Evolutionary conservation across 257 asterid species (phyloP).

Genomic region (Solanum ahanhuiri): DNA sequence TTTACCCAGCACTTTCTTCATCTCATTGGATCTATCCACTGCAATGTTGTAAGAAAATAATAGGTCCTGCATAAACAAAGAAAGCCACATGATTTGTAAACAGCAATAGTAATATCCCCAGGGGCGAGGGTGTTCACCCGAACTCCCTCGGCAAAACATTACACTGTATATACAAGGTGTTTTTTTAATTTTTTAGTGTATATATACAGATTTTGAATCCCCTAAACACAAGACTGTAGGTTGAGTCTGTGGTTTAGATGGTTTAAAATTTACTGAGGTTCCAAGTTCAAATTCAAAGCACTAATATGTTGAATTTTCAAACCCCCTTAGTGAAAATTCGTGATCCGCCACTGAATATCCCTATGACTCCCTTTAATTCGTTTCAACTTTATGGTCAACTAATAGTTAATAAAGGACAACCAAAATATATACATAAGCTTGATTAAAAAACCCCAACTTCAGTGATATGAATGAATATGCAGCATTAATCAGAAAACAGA

Average conservation of each 20-base stretch:
- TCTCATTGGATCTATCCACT: conserved; percentile 71
- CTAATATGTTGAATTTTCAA: neutral
- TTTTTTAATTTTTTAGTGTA: neutral
- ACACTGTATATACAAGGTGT: neutral
- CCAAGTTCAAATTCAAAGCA: neutral
- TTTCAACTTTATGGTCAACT: neutral
- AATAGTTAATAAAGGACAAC: neutral
- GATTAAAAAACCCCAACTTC: neutral
- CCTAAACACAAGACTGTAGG: neutral
- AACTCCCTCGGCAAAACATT: neutral
- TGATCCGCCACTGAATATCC: neutral
- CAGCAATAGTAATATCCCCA: neutral
- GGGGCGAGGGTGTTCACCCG: neutral
- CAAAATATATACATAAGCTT: neutral
- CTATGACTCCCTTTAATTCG: neutral
- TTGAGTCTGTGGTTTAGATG: neutral
- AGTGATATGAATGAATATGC: neutral
- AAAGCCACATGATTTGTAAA: neutral
- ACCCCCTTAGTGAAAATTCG: neutral
- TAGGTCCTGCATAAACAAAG: conserved; percentile 37
- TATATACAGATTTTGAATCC: neutral
- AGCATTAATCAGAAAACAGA: neutral
- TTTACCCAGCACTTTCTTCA: conserved; percentile 61
- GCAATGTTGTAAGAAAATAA: conserved; percentile 85
- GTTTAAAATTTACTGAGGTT: neutral